These are phyloP conservation scores for Spiraea crenata DNA, from an alignment of 331 rosid species.

Conservation along the genomic window DNA sequence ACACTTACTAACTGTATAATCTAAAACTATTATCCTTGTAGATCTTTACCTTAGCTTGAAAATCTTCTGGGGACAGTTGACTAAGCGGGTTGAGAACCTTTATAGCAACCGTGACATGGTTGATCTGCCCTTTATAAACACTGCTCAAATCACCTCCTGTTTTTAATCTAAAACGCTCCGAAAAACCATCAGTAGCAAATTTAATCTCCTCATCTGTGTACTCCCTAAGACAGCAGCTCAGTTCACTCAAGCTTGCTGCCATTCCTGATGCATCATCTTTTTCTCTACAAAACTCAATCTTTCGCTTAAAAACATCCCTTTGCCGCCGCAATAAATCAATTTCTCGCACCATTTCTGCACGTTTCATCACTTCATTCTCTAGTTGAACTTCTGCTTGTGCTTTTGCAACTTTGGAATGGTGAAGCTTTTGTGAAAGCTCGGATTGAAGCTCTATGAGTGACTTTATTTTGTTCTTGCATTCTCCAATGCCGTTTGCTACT, in stretches of 20 bases:
- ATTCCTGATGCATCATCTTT: constrained; percentile 54
- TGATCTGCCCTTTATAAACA: constrained; percentile 60
- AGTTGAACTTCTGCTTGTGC: constrained; percentile 39
- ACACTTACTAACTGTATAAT: too few species aligned
- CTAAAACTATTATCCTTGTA: background rate
- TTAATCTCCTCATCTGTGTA: constrained; percentile 55
- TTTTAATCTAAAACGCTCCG: constrained; percentile 50
- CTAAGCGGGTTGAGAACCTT: constrained; percentile 36
- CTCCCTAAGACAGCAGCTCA: constrained; percentile 41
- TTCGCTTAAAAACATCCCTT: constrained; percentile 61
- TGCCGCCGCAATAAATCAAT: constrained; percentile 54
- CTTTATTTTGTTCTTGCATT: constrained; percentile 43
- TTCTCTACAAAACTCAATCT: constrained; percentile 69
- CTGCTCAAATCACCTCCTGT: constrained; percentile 33
- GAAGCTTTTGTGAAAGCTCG: constrained; percentile 56
- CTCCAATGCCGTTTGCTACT: constrained; percentile 39
- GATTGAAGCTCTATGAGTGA: constrained; percentile 45
- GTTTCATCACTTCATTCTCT: constrained; percentile 36
- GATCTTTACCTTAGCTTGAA: constrained; percentile 56
- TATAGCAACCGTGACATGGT: constrained; percentile 53
- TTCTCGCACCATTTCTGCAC: constrained; percentile 47
- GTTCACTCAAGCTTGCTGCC: constrained; percentile 36
- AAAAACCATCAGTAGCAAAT: constrained; percentile 60
- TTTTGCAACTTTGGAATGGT: constrained; percentile 29
- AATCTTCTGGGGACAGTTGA: constrained; percentile 32